phyloP scores from a whole-genome alignment of 306 rosid species.

The Begonia loranthoides region DNA sequence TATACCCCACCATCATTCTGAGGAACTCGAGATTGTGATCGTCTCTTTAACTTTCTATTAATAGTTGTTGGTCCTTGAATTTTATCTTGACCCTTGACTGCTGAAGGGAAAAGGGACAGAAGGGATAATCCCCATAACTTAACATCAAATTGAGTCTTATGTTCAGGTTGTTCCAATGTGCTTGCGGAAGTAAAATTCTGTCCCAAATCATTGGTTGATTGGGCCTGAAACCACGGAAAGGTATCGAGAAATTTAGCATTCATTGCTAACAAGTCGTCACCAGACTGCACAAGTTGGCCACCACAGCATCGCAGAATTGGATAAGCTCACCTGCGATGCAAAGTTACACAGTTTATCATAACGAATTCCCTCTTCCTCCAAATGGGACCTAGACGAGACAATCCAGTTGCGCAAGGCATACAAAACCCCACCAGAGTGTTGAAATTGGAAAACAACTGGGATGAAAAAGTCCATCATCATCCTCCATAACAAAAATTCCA shows the following conservation, averaged over 20 bases:
- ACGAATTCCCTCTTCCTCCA: too few relatives aligned
- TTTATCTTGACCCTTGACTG: slow-evolving; percentile 13
- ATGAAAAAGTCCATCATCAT: too few relatives aligned
- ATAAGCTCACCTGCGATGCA: slow-evolving; percentile 11
- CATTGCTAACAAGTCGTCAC: slow-evolving; percentile 19
- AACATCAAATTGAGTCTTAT: slow-evolving; percentile 18
- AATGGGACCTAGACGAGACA: too few relatives aligned
- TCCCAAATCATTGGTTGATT: slow-evolving; percentile 21
- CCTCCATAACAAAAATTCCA: too few relatives aligned
- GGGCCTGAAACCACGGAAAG: slow-evolving; percentile 33
- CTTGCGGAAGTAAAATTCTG: slow-evolving; percentile 12
- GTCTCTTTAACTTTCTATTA: slow-evolving; percentile 45
- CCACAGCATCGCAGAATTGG: slow-evolving; percentile 9
- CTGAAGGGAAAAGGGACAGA: slow-evolving; percentile 43
- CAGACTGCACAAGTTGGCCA: slow-evolving; percentile 14
- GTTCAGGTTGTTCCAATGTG: slow-evolving; percentile 19
- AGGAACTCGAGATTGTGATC: slow-evolving; percentile 20
- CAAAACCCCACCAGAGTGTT: too few relatives aligned
- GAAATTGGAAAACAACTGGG: too few relatives aligned
- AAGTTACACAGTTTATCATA: not conserved
- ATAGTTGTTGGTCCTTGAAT: slow-evolving; percentile 44
- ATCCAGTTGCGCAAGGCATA: too few relatives aligned
- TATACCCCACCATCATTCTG: slow-evolving; percentile 8
- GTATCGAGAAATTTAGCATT: slow-evolving; percentile 35
- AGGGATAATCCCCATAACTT: slow-evolving; percentile 33